Evolutionary conservation across 2,329 filamentous ascomycete species (phyloP).

Genomic region (Metarhizium anisopliae): DNA sequence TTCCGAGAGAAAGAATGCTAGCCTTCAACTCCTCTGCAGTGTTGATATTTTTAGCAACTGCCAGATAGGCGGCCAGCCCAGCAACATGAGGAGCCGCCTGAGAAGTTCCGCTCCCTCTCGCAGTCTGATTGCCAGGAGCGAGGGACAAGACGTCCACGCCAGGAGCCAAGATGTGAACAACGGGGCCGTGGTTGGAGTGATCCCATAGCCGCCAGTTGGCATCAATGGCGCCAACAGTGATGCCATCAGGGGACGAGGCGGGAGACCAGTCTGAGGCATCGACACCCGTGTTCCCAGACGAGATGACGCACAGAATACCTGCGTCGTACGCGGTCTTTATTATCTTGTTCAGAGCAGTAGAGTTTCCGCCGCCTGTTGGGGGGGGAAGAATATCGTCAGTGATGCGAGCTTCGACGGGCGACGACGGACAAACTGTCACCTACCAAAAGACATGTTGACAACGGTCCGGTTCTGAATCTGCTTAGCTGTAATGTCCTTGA

Average conservation of each 20-base stretch:
- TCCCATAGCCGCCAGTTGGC: constrained; percentile 25
- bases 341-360: constrained; percentile 37
- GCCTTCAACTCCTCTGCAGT: constrained; percentile 33
- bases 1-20: constrained; percentile 32
- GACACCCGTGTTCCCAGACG: constrained; percentile 41
- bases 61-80: constrained; percentile 49
- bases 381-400: neutral
- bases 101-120: constrained; percentile 45
- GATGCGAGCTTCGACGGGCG: too few species aligned
- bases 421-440: neutral
- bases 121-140: constrained; percentile 31
- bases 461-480: constrained; percentile 34
- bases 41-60: constrained; percentile 28
- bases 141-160: constrained; percentile 36
- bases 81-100: constrained; percentile 55
- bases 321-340: constrained; percentile 34
- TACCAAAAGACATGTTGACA: constrained; percentile 45
- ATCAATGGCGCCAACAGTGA: constrained; percentile 44
- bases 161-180: constrained; percentile 43
- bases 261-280: constrained; percentile 34
- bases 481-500: constrained; percentile 29
- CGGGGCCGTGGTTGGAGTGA: constrained; percentile 41
- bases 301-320: constrained; percentile 44
- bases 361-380: neutral
- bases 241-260: constrained; percentile 35